Conservation (phyloP, 805 yeast genomes). For the Priceomyces castillae region DNA sequence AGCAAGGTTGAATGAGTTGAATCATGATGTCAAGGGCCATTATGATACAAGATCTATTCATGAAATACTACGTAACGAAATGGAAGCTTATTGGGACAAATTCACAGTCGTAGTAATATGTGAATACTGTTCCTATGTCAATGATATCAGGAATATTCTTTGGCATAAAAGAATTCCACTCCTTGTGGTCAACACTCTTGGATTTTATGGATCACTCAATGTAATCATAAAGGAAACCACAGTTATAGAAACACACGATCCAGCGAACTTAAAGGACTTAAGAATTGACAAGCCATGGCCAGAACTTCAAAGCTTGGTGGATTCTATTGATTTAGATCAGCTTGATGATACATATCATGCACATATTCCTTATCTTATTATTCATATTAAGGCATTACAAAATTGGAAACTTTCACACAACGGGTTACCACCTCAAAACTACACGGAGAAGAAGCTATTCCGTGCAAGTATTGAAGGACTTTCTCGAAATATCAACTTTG, state of each 20-base stretch:
- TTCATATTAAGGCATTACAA: constrained; percentile 55
- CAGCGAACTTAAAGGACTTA: constrained; percentile 59
- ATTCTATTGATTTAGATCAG: constrained; percentile 46
- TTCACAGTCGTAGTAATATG: constrained; percentile 50
- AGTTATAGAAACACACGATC: constrained; percentile 74
- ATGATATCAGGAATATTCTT: constrained; percentile 31
- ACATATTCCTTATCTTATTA: constrained; percentile 66
- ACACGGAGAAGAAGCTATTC: constrained; percentile 40
- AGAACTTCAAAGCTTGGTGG: constrained; percentile 52
- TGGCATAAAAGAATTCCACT: constrained; percentile 53
- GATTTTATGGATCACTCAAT: constrained; percentile 64
- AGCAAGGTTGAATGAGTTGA: constrained; percentile 50
- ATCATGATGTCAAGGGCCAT: constrained; percentile 52
- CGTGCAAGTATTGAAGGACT: constrained; percentile 34
- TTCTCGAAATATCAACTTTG: constrained; percentile 48
- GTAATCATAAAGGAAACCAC: constrained; percentile 55
- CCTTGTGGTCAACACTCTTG: constrained; percentile 49
- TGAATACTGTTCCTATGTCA: constrained; percentile 25
- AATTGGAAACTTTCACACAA: constrained; percentile 35
- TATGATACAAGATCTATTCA: constrained; percentile 14
- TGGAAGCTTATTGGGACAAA: constrained; percentile 40
- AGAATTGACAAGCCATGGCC: constrained; percentile 72
- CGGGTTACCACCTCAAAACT: constrained; percentile 32
- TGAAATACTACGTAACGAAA: constrained; percentile 10
- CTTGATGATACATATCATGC: constrained; percentile 50